Evolutionary conservation across 2,329 filamentous ascomycete species (phyloP), one percentile per base, ranked within the genome.

Genomic region (Colletotrichum sp.): DNA sequence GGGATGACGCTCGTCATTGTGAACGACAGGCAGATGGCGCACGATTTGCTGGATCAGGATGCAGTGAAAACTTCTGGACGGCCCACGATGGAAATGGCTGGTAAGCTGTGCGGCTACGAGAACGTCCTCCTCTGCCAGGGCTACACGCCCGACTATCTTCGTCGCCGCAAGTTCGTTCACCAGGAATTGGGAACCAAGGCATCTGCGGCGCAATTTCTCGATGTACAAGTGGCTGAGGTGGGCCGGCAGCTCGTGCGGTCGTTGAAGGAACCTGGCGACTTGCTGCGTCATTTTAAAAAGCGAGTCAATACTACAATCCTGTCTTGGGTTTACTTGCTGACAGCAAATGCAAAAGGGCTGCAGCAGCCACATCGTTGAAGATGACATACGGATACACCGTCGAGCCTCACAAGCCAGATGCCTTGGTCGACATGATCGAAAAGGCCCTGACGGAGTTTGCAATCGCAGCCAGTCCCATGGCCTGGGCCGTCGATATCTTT

Each of bases 1-100:
- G 86, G 86, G 1, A 82, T 81, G 36, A 86, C 85, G 2, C 78
- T 88, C 8, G 78, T 89, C 34, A 77, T 88, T 4, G 71, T 88
- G 2, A 84, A 88, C 70, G 84, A 85, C 69, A 76, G 80, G 39
- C 78, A 83, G 7, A 78, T 84, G 5, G 83, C 84, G 2, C 75
- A 82, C 3, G 84, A 87, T 7, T 79, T 88, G 3, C 74, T 88
- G 18, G 84, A 82, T 13, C 85, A 84, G 75, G 80, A 64, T 6
- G 83, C 83, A 0, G 76, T 81, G 5, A 84, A 82, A 64, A 83
- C 83, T 1, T 85, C 84, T 2, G 78, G 77, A 0, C 80, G 85
- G 9, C 82, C 85, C 0, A 74, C 39, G 5, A 78, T 81, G 36
- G 71, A 78, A 39, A 82, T 84, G 71, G 81, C 79, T 34, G 77